Evolutionary conservation across 345 rosid genomes (phyloP).

Genomic region (Gossypium stocksii): DNA sequence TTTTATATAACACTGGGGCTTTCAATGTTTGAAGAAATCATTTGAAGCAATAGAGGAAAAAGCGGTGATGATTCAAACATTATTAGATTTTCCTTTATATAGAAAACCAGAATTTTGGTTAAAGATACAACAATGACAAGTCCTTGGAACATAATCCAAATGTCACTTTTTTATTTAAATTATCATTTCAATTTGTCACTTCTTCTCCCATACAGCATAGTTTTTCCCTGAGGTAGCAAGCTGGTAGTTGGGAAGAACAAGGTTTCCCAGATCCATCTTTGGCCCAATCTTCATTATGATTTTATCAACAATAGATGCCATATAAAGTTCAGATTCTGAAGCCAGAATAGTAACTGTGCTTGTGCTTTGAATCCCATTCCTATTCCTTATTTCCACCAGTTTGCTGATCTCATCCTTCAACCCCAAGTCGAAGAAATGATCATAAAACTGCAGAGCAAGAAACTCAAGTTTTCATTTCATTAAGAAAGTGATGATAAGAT

Average conservation of each 20-base stretch:
- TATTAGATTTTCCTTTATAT: background rate
- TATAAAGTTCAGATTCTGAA: conserved; percentile 51
- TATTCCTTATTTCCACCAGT: conserved; percentile 44
- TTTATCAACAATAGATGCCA: conserved; percentile 54
- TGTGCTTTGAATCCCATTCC: conserved; percentile 34
- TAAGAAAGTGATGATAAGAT: background rate
- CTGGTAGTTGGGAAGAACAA: conserved; percentile 51
- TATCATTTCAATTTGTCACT: conserved; percentile 2
- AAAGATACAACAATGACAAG: background rate
- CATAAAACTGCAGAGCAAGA: conserved; percentile 53
- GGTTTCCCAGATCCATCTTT: conserved; percentile 56
- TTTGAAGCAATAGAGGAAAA: background rate
- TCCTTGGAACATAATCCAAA: background rate
- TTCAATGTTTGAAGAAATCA: no score
- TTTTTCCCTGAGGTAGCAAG: conserved; percentile 50
- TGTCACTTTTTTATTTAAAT: background rate
- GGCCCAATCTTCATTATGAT: conserved; percentile 71
- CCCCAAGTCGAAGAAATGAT: conserved; percentile 68
- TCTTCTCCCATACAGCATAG: conserved; percentile 57
- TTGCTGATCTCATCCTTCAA: conserved; percentile 50
- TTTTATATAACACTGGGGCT: no score
- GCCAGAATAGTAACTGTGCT: conserved; percentile 56
- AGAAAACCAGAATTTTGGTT: background rate
- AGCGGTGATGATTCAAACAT: background rate
- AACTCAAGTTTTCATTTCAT: background rate